phyloP scores from a whole-genome alignment of 1,284 basidiomycete genomes.

The Stygiomarasmius scandens region DNA sequence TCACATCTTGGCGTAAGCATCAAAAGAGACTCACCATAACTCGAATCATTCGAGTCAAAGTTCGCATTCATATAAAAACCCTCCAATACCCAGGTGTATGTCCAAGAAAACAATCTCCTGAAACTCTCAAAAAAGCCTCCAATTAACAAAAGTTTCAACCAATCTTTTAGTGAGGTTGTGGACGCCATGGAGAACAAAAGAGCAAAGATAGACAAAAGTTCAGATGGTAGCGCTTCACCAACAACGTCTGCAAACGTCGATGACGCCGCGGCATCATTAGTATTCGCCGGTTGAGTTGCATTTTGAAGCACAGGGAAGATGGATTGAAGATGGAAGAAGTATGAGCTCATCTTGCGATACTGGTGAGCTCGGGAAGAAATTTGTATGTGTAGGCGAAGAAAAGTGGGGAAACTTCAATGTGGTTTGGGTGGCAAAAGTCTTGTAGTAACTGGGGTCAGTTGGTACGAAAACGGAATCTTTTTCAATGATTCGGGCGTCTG shows the following conservation, averaged over 20 bases:
- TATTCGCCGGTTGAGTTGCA: too few relatives aligned
- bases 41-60: slow-evolving; percentile 60
- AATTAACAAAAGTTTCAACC: slow-evolving; percentile 62
- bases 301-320: too few relatives aligned
- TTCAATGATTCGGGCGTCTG: too few relatives aligned
- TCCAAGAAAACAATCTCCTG: slow-evolving; percentile 45
- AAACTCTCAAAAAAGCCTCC: slow-evolving; percentile 62
- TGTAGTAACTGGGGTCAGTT: too few relatives aligned
- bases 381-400: too few relatives aligned
- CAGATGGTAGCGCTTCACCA: neutral
- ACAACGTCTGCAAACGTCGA: neutral
- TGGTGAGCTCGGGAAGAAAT: too few relatives aligned
- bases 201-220: slow-evolving; percentile 35
- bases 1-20: neutral
- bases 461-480: too few relatives aligned
- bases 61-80: slow-evolving; percentile 65
- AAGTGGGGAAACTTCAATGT: too few relatives aligned
- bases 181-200: slow-evolving; percentile 40
- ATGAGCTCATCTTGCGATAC: neutral
- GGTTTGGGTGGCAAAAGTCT: too few relatives aligned
- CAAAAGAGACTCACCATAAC: slow-evolving; percentile 61
- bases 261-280: too few relatives aligned
- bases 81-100: slow-evolving; percentile 48
- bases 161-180: slow-evolving; percentile 60
- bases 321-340: too few relatives aligned